These are phyloP conservation scores for Cornus suecica DNA, from an alignment of 148 eudicot genomes.

Conservation along the genomic window DNA sequence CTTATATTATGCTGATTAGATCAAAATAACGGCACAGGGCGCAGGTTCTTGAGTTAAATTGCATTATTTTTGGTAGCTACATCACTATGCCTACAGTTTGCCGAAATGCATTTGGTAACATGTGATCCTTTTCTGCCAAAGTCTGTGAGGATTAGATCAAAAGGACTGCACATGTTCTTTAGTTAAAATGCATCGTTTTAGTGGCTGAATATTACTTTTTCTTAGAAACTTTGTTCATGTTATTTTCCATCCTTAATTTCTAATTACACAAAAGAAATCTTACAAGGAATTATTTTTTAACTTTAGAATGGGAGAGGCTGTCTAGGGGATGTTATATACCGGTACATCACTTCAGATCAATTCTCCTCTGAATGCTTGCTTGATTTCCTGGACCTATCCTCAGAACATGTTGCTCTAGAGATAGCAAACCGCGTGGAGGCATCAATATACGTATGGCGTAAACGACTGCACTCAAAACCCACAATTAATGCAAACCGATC, in stretches of 20 bases:
- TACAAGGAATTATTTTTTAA: not conserved
- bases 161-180: not conserved
- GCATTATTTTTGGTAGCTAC: not conserved
- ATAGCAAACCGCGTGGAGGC: conserved; percentile 90
- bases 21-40: not conserved
- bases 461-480: conserved; percentile 40
- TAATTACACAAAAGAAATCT: not conserved
- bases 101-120: too few relatives aligned
- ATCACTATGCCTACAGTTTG: too few relatives aligned
- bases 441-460: conserved; percentile 66
- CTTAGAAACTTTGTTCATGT: not conserved
- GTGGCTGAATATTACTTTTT: not conserved
- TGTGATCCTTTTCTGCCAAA: too few relatives aligned
- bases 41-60: not conserved
- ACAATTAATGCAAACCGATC: conserved; percentile 42
- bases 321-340: conserved; percentile 69
- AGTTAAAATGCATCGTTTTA: not conserved
- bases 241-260: not conserved
- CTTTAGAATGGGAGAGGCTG: conserved; percentile 69
- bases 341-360: conserved; percentile 68
- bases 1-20: too few relatives aligned
- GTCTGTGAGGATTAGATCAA: too few relatives aligned
- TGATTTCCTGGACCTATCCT: conserved; percentile 63
- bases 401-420: conserved; percentile 67
- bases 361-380: conserved; percentile 74